phyloP scores from a whole-genome alignment of 306 rosid genomes.

The Prunus kanzakura region DNA sequence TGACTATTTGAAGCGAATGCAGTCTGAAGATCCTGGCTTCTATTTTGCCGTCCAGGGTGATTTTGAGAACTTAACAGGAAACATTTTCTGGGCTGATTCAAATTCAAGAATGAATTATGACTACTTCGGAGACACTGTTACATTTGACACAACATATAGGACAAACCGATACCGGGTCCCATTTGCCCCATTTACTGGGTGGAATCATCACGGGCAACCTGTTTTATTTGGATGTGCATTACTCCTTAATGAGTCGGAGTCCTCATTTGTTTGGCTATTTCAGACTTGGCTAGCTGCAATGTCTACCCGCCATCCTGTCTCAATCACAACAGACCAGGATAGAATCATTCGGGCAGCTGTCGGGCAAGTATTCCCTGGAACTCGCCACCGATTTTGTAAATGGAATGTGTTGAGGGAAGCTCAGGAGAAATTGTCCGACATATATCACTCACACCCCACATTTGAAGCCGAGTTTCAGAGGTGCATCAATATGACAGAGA shows the following conservation, averaged over 20 bases:
- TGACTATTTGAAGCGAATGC: conserved; percentile 40
- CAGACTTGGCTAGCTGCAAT: conserved; percentile 39
- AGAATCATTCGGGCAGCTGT: conserved; percentile 37
- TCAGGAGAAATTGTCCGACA: conserved; percentile 32
- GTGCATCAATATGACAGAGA: conserved; percentile 35
- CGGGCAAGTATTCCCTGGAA: conserved; percentile 23
- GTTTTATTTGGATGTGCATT: conserved; percentile 47
- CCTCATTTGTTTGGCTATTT: conserved; percentile 46
- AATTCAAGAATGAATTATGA: conserved; percentile 33
- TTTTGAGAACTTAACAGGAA: conserved; percentile 26
- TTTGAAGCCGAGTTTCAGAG: conserved; percentile 33
- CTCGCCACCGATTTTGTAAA: conserved; percentile 38
- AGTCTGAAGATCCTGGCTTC: conserved; percentile 33
- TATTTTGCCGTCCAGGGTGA: conserved; percentile 38
- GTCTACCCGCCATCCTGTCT: conserved; percentile 31
- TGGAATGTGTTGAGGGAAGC: conserved; percentile 37
- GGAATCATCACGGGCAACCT: conserved; percentile 40
- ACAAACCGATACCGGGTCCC: conserved; percentile 38
- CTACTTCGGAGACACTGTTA: conserved; percentile 40
- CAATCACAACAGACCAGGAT: conserved; percentile 37
- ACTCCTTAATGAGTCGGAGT: conserved; percentile 41
- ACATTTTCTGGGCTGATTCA: conserved; percentile 36
- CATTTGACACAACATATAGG: conserved; percentile 36
- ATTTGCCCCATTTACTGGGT: conserved; percentile 44
- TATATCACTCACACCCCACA: conserved; percentile 23